phyloP scores from a whole-genome alignment of 78 protist genomes.

The Dictyostelium purpureum region DNA sequence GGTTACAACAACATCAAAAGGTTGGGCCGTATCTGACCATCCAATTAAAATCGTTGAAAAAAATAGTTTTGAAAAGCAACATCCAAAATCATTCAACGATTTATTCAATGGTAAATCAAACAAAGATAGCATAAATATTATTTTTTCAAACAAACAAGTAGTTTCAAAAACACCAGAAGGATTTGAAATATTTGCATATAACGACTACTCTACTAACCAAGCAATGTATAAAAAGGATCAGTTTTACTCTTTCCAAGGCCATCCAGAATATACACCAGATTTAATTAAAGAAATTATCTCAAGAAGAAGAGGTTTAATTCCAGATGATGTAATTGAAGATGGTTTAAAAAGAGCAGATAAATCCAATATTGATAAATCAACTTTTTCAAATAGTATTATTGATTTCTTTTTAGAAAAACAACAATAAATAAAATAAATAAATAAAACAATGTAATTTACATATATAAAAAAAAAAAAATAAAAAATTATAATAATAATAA shows the following conservation, averaged over 20 bases:
- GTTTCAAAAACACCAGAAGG: conserved; percentile 29
- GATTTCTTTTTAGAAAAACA: conserved; percentile 21
- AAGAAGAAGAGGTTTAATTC: conserved; percentile 58
- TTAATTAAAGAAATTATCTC: conserved; percentile 16
- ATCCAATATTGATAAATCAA: conserved; percentile 29
- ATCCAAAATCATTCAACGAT: not conserved
- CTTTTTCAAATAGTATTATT: conserved; percentile 40
- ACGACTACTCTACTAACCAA: conserved; percentile 38
- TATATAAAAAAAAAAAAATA: too few species aligned
- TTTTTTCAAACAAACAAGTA: conserved; percentile 45
- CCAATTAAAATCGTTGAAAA: not conserved
- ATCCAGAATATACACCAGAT: conserved; percentile 67
- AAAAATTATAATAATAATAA: too few species aligned
- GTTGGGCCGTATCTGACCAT: conserved; percentile 66
- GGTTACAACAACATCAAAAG: conserved; percentile 15
- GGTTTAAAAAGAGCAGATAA: conserved; percentile 47
- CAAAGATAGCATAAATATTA: not conserved
- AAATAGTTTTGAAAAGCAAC: not conserved
- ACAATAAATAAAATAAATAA: not conserved
- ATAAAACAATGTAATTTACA: too few species aligned
- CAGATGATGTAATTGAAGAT: conserved; percentile 54
- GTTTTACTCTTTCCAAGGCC: conserved; percentile 59
- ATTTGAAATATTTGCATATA: not conserved
- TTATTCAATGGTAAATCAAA: not conserved
- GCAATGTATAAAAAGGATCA: conserved; percentile 14